Conservation (phyloP, 306 rosid genomes). For the Hippophae rhamnoides region DNA sequence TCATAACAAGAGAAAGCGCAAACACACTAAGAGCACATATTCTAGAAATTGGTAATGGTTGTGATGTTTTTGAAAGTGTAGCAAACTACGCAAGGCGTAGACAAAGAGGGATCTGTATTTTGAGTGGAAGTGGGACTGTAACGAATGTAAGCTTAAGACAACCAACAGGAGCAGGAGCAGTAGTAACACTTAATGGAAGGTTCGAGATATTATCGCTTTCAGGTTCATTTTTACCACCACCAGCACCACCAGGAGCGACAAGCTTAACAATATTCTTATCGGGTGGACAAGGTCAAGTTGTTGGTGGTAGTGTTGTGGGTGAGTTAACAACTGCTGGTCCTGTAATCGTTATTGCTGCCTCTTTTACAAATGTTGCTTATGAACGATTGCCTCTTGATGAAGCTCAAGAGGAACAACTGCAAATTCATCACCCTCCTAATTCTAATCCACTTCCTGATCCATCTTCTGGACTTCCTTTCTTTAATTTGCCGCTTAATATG, state of each 20-base stretch:
- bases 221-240: constrained; percentile 81
- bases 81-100: constrained; percentile 73
- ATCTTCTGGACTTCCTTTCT: constrained; percentile 65
- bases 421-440: constrained; percentile 28
- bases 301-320: constrained; percentile 83
- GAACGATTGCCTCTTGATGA: constrained; percentile 72
- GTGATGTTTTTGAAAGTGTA: constrained; percentile 72
- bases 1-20: constrained; percentile 81
- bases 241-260: constrained; percentile 87
- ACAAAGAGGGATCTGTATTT: constrained; percentile 87
- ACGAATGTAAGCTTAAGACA: constrained; percentile 67
- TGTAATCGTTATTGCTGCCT: constrained; percentile 67
- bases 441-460: constrained; percentile 51
- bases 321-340: constrained; percentile 81
- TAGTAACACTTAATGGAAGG: constrained; percentile 70
- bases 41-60: constrained; percentile 66
- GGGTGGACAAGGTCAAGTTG: constrained; percentile 85
- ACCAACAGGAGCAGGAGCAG: constrained; percentile 53
- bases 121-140: constrained; percentile 77
- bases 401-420: constrained; percentile 44
- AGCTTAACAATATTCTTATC: constrained; percentile 59
- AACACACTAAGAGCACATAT: constrained; percentile 90
- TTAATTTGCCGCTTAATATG: constrained; percentile 75
- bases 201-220: constrained; percentile 79
- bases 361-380: constrained; percentile 81